These are phyloP conservation scores for Clitocybe nebularis DNA, from an alignment of 1,284 basidiomycete genomes.

Conservation along the genomic window DNA sequence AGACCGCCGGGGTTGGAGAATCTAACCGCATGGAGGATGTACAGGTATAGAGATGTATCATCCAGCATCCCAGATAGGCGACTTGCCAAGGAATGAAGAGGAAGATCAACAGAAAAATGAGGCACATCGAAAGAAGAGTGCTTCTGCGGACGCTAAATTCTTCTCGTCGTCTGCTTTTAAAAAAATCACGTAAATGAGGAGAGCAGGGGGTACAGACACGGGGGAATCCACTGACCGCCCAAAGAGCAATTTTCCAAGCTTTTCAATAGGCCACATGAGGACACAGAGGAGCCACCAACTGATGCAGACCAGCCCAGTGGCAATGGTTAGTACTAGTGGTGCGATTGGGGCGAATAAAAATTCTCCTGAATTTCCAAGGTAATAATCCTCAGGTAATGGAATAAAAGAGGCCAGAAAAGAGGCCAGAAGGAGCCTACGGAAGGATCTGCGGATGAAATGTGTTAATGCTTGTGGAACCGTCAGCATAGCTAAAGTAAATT, in stretches of 20 bases:
- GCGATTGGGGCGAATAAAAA: constrained; percentile 47
- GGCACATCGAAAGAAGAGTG: constrained; percentile 53
- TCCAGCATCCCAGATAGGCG: constrained; percentile 78
- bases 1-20: constrained; percentile 16
- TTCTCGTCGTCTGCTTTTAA: constrained; percentile 27
- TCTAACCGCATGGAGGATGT: constrained; percentile 28
- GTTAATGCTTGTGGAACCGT: constrained; percentile 44
- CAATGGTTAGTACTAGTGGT: constrained; percentile 49
- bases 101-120: constrained; percentile 66
- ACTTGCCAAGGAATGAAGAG: constrained; percentile 87
- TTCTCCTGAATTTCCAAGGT: constrained; percentile 57
- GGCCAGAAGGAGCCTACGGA: constrained; percentile 39
- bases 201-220: constrained; percentile 3
- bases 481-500: constrained; percentile 29
- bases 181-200: constrained; percentile 5
- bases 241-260: constrained; percentile 27
- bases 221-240: constrained; percentile 33
- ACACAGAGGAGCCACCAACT: constrained; percentile 51
- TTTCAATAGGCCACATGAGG: constrained; percentile 41
- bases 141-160: constrained; percentile 38
- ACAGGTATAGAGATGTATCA: constrained; percentile 71
- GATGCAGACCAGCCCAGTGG: constrained; percentile 56
- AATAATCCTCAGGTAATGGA: constrained; percentile 50
- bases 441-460: constrained; percentile 33
- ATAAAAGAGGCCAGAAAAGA: constrained; percentile 48